These are phyloP conservation scores for Nemania diffusa DNA, from an alignment of 2,329 filamentous ascomycete species.

Conservation along the genomic window DNA sequence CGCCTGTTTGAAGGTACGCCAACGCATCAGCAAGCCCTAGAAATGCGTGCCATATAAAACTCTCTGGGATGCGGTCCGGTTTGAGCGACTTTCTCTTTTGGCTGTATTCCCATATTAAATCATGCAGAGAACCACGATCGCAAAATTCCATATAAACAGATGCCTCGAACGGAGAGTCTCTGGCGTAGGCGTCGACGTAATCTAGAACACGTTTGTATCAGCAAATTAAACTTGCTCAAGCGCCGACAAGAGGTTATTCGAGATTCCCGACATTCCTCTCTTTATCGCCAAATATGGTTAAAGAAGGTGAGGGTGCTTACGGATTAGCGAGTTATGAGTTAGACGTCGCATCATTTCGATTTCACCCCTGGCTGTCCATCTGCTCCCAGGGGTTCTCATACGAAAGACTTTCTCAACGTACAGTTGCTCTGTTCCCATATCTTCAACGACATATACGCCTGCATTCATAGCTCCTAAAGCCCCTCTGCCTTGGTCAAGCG, in stretches of 20 bases:
- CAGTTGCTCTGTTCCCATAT: not conserved
- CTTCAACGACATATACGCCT: not conserved
- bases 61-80: not conserved
- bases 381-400: not conserved
- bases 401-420: not conserved
- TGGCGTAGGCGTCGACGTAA: constrained; percentile 8
- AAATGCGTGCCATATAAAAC: not conserved
- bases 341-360: not conserved
- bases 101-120: not conserved
- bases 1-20: not conserved
- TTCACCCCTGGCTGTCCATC: not conserved
- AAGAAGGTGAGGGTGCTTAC: not conserved
- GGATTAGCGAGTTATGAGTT: not conserved
- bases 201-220: not conserved
- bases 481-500: not conserved
- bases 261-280: not conserved
- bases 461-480: not conserved
- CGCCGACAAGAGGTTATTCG: not conserved
- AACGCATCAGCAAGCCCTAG: not conserved
- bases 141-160: constrained; percentile 30
- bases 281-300: not conserved
- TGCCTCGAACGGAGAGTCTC: constrained; percentile 1
- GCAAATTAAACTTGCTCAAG: not conserved
- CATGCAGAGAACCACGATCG: constrained; percentile 5
- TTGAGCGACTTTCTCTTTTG: not conserved